Evolutionary conservation across 805 yeast species (phyloP).

Genomic region (Zygosaccharomyces pseudorouxii): DNA sequence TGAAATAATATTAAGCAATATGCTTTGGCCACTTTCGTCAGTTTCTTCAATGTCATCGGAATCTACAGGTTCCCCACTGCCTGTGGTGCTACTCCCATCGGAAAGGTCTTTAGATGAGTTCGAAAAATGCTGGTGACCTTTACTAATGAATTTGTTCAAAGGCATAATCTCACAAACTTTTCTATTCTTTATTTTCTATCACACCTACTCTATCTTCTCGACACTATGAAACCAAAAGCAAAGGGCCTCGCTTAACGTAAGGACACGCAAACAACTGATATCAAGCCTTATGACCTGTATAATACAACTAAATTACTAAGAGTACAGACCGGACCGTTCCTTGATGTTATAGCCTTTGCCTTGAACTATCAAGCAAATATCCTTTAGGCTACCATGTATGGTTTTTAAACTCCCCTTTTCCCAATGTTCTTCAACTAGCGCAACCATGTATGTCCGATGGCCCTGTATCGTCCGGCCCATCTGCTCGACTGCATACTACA

Average conservation of each 20-base stretch:
- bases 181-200: not conserved
- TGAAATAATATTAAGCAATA: conserved; percentile 78
- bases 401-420: not conserved
- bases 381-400: not conserved
- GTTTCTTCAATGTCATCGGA: conserved; percentile 85
- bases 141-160: conserved; percentile 2
- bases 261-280: not conserved
- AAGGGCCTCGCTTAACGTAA: not conserved
- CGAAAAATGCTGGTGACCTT: conserved; percentile 4
- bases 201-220: conserved; percentile 2
- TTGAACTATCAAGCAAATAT: not conserved
- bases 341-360: not conserved
- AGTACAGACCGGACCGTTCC: too few species aligned
- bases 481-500: too few species aligned
- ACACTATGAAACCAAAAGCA: not conserved
- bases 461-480: not conserved
- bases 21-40: conserved; percentile 84
- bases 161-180: conserved; percentile 4
- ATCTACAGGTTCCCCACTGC: conserved; percentile 18
- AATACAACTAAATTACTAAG: too few species aligned
- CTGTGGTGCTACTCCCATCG: conserved; percentile 2
- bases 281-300: not conserved
- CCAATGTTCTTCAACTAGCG: not conserved
- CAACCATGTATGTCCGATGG: not conserved
- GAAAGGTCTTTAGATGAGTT: conserved; percentile 9